phyloP scores from a whole-genome alignment of 305 asterid genomes.

The Fraxinus velutina region DNA sequence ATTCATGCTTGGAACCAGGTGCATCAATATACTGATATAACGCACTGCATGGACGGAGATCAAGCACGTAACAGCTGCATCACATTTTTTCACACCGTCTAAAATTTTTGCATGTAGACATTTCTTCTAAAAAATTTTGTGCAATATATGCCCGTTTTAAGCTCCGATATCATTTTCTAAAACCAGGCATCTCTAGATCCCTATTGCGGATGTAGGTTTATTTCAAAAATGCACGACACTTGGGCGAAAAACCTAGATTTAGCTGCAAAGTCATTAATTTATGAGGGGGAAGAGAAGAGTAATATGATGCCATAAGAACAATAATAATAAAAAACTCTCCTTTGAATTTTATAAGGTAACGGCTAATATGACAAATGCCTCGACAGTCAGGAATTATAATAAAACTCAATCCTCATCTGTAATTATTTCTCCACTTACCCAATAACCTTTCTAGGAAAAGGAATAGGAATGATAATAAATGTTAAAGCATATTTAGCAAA shows the following conservation, averaged over 20 bases:
- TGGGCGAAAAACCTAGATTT: not conserved
- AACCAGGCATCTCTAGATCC: not conserved
- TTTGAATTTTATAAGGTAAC: not conserved
- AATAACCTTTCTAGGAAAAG: not conserved
- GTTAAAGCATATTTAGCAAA: not conserved
- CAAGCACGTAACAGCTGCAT: not conserved
- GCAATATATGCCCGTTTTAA: not conserved
- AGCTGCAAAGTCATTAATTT: not conserved
- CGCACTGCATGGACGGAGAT: not conserved
- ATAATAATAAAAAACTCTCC: not conserved
- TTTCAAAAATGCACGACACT: not conserved
- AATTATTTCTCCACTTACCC: slow-evolving; percentile 18
- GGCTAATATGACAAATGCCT: slow-evolving; percentile 18
- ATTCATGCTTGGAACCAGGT: not conserved
- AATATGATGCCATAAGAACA: not conserved
- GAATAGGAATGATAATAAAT: not conserved
- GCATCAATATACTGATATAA: not conserved
- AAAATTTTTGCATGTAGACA: not conserved
- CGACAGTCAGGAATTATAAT: slow-evolving; percentile 12
- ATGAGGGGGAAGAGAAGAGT: not conserved
- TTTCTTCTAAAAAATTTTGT: not conserved
- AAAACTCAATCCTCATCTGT: not conserved
- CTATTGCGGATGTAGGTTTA: not conserved
- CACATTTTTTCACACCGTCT: not conserved
- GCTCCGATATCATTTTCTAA: not conserved